phyloP scores from a whole-genome alignment of 1,139 yeast genomes.

The Geotrichum phurueaensis region DNA sequence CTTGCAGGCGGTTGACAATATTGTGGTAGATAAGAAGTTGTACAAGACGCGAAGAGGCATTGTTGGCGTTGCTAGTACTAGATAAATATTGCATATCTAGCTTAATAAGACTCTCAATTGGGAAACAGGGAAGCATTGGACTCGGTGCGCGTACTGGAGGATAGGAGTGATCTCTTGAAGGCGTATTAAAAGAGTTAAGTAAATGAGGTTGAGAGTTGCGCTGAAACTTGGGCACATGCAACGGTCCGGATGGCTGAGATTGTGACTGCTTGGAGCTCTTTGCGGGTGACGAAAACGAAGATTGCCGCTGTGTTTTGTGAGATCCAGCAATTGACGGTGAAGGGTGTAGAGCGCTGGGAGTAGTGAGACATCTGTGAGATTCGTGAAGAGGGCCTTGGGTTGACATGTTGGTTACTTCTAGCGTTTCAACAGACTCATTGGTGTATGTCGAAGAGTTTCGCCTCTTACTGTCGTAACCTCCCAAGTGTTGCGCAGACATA shows the following conservation, averaged over 20 bases:
- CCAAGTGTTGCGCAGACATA: not conserved
- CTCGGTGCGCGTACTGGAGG: slow-evolving; percentile 9
- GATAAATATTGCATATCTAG: slow-evolving; percentile 22
- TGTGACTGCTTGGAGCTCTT: slow-evolving; percentile 7
- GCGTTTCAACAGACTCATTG: slow-evolving; percentile 2
- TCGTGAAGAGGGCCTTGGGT: slow-evolving; percentile 8
- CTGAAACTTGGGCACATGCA: slow-evolving; percentile 1
- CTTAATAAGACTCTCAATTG: slow-evolving; percentile 24
- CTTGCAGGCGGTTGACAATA: slow-evolving; percentile 25
- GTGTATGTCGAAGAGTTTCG: slow-evolving; percentile 11
- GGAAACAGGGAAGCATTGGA: slow-evolving; percentile 8
- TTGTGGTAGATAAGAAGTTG: slow-evolving; percentile 26
- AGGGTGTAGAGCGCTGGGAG: slow-evolving; percentile 13
- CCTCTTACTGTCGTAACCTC: not conserved
- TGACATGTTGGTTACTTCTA: not conserved
- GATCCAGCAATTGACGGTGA: slow-evolving; percentile 8
- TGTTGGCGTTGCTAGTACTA: slow-evolving; percentile 19
- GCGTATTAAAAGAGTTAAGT: slow-evolving; percentile 4
- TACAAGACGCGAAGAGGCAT: slow-evolving; percentile 23
- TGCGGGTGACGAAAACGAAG: slow-evolving; percentile 13
- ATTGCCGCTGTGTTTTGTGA: slow-evolving; percentile 10
- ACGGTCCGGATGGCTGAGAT: not conserved
- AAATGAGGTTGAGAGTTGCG: slow-evolving; percentile 6
- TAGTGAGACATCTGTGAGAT: slow-evolving; percentile 13
- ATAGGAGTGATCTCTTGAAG: slow-evolving; percentile 3